These are phyloP conservation scores for Bryum argenteum DNA, from an alignment of 225 moss, liverwort and hornwort species.

Conservation along the genomic window DNA sequence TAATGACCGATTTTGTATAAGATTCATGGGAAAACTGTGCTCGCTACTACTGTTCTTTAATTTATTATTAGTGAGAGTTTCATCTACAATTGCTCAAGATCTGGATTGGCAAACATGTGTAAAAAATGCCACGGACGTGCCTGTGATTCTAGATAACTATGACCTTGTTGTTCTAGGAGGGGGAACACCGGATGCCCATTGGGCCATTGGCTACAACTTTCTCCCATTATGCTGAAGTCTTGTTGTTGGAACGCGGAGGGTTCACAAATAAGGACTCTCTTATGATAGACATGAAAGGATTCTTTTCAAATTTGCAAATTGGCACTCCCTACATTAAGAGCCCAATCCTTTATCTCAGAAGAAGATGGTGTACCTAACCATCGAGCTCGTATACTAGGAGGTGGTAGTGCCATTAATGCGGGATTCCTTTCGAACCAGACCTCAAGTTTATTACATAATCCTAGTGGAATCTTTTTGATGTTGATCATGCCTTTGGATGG, in stretches of 20 bases:
- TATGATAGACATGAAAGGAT: background rate
- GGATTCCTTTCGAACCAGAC: conserved; percentile 38
- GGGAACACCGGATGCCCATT: conserved; percentile 60
- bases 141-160: too few relatives aligned
- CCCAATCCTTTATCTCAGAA: conserved; percentile 10
- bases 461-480: conserved; percentile 14
- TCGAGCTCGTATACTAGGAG: conserved; percentile 67
- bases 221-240: too few relatives aligned
- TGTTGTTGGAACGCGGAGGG: conserved; percentile 67
- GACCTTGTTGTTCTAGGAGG: conserved; percentile 68
- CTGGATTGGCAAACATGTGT: too few relatives aligned
- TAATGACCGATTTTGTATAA: too few relatives aligned
- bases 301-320: background rate
- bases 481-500: background rate
- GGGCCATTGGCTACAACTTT: conserved; percentile 58
- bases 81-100: too few relatives aligned
- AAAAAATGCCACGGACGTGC: too few relatives aligned
- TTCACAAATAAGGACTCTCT: conserved; percentile 22
- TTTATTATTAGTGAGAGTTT: too few relatives aligned
- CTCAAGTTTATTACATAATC: conserved; percentile 31
- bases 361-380: conserved; percentile 55
- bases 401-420: conserved; percentile 63
- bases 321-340: rapidly evolving
- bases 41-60: too few relatives aligned
- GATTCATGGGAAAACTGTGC: too few relatives aligned